Percentiles rank a stretch among this genome's conserved stretches.
Conservation (phyloP, 2,329 filamentous ascomycete genomes). For the Stachybotrys echinatus region DNA sequence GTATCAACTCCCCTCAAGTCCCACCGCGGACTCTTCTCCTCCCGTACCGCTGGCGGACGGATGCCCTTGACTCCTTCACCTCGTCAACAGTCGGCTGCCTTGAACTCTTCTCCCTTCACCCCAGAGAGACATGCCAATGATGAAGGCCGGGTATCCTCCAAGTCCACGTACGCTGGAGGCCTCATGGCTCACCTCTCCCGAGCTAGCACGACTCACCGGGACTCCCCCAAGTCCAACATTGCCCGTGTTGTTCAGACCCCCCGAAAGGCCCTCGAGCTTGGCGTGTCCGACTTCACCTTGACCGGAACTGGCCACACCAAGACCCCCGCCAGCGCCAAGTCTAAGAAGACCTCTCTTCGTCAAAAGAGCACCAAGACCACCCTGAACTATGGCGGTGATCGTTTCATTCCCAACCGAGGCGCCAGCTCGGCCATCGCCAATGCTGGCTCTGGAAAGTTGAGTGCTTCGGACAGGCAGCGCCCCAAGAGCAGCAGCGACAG, state of each 20-base stretch:
- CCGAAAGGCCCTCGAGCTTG: constrained; percentile 77
- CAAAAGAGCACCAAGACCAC: constrained; percentile 70
- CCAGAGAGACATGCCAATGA: constrained; percentile 55
- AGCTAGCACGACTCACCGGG: constrained; percentile 61
- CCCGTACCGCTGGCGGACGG: constrained; percentile 88
- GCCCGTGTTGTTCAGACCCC: constrained; percentile 69
- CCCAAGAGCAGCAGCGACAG: constrained; percentile 71
- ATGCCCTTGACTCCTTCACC: constrained; percentile 94
- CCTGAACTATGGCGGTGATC: constrained; percentile 74
- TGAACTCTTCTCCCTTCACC: constrained; percentile 71
- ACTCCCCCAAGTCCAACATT: constrained; percentile 97
- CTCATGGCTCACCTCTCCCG: constrained; percentile 74
- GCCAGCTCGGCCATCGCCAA: constrained; percentile 86
- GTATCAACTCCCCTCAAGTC: constrained; percentile 93
- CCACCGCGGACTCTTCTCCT: constrained; percentile 87
- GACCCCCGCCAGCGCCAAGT: constrained; percentile 52
- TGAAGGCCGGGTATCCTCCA: constrained; percentile 49
- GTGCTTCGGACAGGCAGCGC: constrained; percentile 62
- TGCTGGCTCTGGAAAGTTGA: constrained; percentile 76
- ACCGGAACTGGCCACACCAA: constrained; percentile 71
- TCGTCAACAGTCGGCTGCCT: constrained; percentile 54
- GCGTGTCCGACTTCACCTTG: constrained; percentile 87
- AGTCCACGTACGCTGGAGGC: constrained; percentile 77
- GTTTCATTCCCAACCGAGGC: constrained; percentile 91
- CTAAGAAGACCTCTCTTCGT: constrained; percentile 48